Evolutionary conservation across 345 rosid species (phyloP), one percentile per base, ranked within the genome.

Genomic region (Salix udensis): DNA sequence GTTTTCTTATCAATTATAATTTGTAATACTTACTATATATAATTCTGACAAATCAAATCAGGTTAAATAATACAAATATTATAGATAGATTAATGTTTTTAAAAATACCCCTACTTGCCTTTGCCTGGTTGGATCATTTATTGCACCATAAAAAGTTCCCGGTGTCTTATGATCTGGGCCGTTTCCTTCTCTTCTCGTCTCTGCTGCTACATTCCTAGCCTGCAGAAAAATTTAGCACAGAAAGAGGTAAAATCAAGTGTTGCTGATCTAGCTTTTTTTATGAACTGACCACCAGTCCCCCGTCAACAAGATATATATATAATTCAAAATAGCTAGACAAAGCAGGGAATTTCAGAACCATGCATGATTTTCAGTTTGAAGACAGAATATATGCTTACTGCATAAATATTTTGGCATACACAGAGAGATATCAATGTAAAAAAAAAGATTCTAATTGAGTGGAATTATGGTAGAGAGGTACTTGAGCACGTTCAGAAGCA

Each of bases 131-230:
- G 69, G 62, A 66, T 72, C 69, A 5, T 58, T 16, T 8, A 1
- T 21, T 21, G 61, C 26, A 21, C 60, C n/a, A 53, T 7, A 21
- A 19, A n/a, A 53, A 19, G 37, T 46, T 16, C 30, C 73, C 0
- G 71, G 67, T 62, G 30, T 68, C 71, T 13, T 14, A 23, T 39
- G 42, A 39, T 46, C 60, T 42, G 58, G 36, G 34, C 37, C 50
- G 26, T 24, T 24, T 39, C 50, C 28, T 55, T 71, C 58, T 65
- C 40, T 42, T 52, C 70, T 72, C 30, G 84, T 61, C n/a, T 73
- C 80, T 10, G 71, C 79, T 19, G n/a, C 81, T 3, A 78, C 77
- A 72, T 71, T 74, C 42, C 76, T 73, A 7, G 81, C 87, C 86
- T 81, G 78, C 52, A 72, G 5, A 44, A 15, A 8, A 40, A 7